Conservation (phyloP, 2,329 filamentous ascomycete species). For the Colletotrichum tropicicola region DNA sequence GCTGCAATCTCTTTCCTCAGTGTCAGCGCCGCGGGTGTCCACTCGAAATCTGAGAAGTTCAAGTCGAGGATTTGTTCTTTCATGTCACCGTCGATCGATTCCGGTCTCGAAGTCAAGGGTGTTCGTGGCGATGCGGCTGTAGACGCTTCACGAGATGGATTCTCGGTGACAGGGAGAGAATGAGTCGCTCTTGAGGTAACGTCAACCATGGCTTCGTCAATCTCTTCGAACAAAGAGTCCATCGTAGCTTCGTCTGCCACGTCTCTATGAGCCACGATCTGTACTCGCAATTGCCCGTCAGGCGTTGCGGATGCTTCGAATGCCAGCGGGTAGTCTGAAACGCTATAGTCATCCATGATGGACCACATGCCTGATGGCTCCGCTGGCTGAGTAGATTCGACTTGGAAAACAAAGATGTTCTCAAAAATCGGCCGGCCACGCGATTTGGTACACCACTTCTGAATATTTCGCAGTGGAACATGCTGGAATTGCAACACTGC, state of each 20-base stretch:
- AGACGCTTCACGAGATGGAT: slow-evolving; percentile 20
- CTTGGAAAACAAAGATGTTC: slow-evolving; percentile 83
- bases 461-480: slow-evolving; percentile 79
- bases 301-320: slow-evolving; percentile 72
- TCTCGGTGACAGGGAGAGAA: slow-evolving; percentile 14
- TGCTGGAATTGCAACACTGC: slow-evolving; percentile 78
- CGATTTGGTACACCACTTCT: slow-evolving; percentile 72
- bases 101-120: slow-evolving; percentile 15
- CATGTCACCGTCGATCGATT: slow-evolving; percentile 15
- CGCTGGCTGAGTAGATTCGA: slow-evolving; percentile 36
- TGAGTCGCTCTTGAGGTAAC: slow-evolving; percentile 19
- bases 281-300: slow-evolving; percentile 60
- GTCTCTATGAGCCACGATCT: slow-evolving; percentile 65
- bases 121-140: slow-evolving; percentile 21
- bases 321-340: slow-evolving; percentile 78
- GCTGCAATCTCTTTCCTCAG: slow-evolving; percentile 71
- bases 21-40: slow-evolving; percentile 61
- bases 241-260: slow-evolving; percentile 43
- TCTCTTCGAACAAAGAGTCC: slow-evolving; percentile 46
- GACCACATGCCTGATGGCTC: slow-evolving; percentile 59
- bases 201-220: slow-evolving; percentile 40
- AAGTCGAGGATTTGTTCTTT: background rate
- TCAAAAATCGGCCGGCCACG: slow-evolving; percentile 75
- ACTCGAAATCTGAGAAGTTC: slow-evolving; percentile 54
- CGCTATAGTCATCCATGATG: slow-evolving; percentile 53